These are phyloP conservation scores for Trypanosoma melophagium DNA, from an alignment of 208 protist genomes.

Conservation along the genomic window DNA sequence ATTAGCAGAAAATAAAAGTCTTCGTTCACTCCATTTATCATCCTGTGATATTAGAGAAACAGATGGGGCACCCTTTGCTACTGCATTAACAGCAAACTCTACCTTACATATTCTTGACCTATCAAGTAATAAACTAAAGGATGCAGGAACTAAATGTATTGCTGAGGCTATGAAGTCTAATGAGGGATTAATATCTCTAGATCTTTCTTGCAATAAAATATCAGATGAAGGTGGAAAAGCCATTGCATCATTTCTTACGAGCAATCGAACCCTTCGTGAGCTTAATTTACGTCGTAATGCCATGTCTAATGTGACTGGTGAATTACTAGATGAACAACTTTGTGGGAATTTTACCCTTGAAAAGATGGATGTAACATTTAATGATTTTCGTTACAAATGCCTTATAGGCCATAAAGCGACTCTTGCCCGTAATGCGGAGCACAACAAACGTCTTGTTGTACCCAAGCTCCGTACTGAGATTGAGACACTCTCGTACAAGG, in stretches of 20 bases:
- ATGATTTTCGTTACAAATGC: slow-evolving; percentile 91
- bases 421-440: slow-evolving; percentile 61
- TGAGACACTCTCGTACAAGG: slow-evolving; percentile 68
- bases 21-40: slow-evolving; percentile 47
- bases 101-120: slow-evolving; percentile 67
- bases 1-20: slow-evolving; percentile 68
- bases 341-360: slow-evolving; percentile 66
- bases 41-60: slow-evolving; percentile 62
- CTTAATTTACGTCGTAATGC: slow-evolving; percentile 83
- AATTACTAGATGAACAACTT: slow-evolving; percentile 66
- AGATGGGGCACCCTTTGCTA: slow-evolving; percentile 59
- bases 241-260: slow-evolving; percentile 51
- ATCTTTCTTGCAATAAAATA: slow-evolving; percentile 80
- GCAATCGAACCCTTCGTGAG: slow-evolving; percentile 67
- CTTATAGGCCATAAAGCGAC: slow-evolving; percentile 63
- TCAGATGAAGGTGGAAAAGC: slow-evolving; percentile 73
- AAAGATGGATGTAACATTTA: slow-evolving; percentile 88
- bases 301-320: slow-evolving; percentile 72
- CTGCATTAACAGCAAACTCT: slow-evolving; percentile 47
- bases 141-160: slow-evolving; percentile 70
- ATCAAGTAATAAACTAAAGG: slow-evolving; percentile 83
- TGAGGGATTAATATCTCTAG: slow-evolving; percentile 54
- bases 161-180: slow-evolving; percentile 74
- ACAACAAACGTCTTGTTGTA: slow-evolving; percentile 72
- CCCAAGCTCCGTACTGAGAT: slow-evolving; percentile 78